A percentile compares a stretch with the other conserved stretches of the same genome.
These are phyloP conservation scores for Flaveria bidentis DNA, from an alignment of 129 eudicot genomes.

Conservation along the genomic window DNA sequence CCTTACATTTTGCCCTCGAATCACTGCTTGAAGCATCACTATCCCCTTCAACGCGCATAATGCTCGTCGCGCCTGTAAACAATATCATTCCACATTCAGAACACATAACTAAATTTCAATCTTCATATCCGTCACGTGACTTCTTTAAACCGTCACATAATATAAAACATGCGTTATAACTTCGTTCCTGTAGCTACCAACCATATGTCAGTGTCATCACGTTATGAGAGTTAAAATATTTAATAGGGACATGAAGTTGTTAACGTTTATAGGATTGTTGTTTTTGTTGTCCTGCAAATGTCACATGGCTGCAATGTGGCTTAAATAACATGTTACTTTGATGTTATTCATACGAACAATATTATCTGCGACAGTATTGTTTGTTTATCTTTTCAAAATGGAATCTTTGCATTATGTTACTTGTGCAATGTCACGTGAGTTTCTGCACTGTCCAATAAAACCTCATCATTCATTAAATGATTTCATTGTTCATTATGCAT, in stretches of 20 bases:
- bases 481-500: background rate
- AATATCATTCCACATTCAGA: background rate
- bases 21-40: conserved; percentile 93
- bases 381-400: conserved; percentile 26
- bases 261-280: conserved; percentile 34
- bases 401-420: conserved; percentile 25
- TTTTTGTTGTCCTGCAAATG: conserved; percentile 7
- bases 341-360: conserved; percentile 7
- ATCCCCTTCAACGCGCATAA: conserved; percentile 74
- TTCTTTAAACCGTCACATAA: background rate
- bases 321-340: conserved; percentile 28
- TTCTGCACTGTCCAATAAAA: conserved; percentile 34
- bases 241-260: background rate
- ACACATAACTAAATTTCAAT: conserved; percentile 5
- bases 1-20: conserved; percentile 83
- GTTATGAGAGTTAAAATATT: background rate
- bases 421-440: conserved; percentile 37
- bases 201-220: conserved; percentile 6
- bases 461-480: conserved; percentile 18
- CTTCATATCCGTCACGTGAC: conserved; percentile 25
- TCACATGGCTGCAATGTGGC: conserved; percentile 29
- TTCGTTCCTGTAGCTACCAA: conserved; percentile 2
- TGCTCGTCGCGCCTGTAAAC: conserved; percentile 78
- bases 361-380: background rate
- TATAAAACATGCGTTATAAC: conserved; percentile 9